Conservation (phyloP, 768 basidiomycete genomes). For the Suillus alpinus region DNA sequence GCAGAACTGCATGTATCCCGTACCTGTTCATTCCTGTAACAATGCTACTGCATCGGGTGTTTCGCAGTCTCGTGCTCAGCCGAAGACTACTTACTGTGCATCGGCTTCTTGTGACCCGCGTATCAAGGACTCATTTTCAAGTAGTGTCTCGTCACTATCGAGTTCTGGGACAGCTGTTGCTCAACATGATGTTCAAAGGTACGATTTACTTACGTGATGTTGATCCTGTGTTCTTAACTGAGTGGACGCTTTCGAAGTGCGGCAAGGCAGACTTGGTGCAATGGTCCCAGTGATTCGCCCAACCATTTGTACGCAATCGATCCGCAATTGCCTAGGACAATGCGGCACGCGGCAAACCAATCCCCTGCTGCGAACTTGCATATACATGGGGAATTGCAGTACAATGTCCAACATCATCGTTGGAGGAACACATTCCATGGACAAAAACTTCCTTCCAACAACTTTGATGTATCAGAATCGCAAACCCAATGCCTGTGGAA, state of each 20-base stretch:
- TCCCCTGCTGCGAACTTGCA: no score
- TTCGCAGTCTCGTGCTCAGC: background rate
- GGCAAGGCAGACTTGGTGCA: background rate
- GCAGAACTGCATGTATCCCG: background rate
- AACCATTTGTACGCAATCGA: background rate
- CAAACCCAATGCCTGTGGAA: background rate
- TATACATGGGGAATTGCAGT: background rate
- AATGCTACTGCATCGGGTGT: background rate
- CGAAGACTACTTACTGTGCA: background rate
- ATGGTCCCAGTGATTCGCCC: background rate
- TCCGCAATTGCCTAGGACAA: background rate
- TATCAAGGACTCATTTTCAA: background rate
- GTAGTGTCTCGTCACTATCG: background rate
- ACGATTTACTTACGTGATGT: background rate
- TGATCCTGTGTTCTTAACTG: background rate
- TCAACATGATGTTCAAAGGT: background rate
- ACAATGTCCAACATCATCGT: no score
- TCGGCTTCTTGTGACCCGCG: background rate
- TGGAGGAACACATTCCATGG: background rate
- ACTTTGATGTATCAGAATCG: background rate
- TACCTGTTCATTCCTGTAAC: background rate
- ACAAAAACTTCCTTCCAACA: background rate
- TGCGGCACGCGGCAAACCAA: background rate
- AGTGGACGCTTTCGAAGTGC: background rate
- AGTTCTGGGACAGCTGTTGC: background rate